phyloP scores from a whole-genome alignment of 2,329 filamentous ascomycete genomes.

The Drechslera avenae region DNA sequence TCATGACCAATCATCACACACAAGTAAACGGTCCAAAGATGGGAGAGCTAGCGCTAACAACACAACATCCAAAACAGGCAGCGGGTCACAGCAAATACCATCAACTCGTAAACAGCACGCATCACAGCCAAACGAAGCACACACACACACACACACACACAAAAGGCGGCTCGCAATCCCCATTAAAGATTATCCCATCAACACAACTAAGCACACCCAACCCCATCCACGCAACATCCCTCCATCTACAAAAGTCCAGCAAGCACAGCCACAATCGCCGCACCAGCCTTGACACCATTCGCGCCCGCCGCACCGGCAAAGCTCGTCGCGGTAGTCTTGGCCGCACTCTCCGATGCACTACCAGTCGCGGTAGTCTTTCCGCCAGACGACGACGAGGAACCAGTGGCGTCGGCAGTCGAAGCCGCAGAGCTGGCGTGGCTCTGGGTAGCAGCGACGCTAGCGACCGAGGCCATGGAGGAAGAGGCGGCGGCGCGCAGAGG shows the following conservation, averaged over 20 bases:
- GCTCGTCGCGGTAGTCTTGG: slow-evolving; percentile 8
- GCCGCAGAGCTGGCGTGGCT: slow-evolving; percentile 13
- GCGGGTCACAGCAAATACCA: too few species aligned
- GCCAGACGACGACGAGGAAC: background rate
- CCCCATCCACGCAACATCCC: background rate
- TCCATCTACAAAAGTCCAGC: slow-evolving; percentile 23
- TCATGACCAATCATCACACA: too few species aligned
- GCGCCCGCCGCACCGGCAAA: slow-evolving; percentile 26
- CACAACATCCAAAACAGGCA: too few species aligned
- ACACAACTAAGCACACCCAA: background rate
- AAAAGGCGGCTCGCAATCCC: background rate
- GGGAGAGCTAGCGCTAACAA: too few species aligned
- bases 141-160: too few species aligned
- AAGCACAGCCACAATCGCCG: slow-evolving; percentile 32
- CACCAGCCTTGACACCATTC: slow-evolving; percentile 22
- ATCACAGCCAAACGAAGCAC: too few species aligned
- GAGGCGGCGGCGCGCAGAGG: slow-evolving; percentile 36
- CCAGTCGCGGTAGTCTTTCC: background rate
- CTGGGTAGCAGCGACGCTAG: slow-evolving; percentile 28
- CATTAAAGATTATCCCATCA: slow-evolving; percentile 11
- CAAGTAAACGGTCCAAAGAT: too few species aligned
- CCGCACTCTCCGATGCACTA: background rate
- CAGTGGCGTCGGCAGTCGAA: slow-evolving; percentile 1
- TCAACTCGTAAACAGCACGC: too few species aligned
- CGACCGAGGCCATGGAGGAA: slow-evolving; percentile 22